Percentiles rank a stretch among this genome's conserved stretches.
phyloP scores from a whole-genome alignment of 1,284 basidiomycete species.

The Puccinia hordei region DNA sequence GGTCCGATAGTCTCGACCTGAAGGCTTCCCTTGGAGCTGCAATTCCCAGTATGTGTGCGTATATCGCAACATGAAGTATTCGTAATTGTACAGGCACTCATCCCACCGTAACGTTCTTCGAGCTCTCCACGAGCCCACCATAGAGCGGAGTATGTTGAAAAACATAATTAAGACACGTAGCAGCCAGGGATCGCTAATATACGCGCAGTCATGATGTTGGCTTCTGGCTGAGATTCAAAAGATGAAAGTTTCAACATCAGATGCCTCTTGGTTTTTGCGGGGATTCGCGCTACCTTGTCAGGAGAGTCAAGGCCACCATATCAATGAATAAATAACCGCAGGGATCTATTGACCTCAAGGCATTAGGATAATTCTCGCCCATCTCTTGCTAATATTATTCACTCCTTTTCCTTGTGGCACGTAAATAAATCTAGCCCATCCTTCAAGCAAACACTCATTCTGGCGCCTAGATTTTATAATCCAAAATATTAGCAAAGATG shows the following conservation, averaged over 20 bases:
- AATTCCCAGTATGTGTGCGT: neutral
- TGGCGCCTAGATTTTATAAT: neutral
- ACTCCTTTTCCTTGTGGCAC: no score
- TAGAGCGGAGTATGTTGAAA: neutral
- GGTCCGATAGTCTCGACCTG: neutral
- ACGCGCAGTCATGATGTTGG: neutral
- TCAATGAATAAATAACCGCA: neutral
- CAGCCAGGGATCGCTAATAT: neutral
- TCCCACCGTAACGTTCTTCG: neutral
- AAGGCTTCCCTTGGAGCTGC: neutral
- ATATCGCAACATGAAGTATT: neutral
- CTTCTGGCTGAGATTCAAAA: neutral
- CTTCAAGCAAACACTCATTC: no score
- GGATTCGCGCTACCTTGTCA: neutral
- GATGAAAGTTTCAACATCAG: neutral
- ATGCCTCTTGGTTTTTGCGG: slow-evolving; percentile 15
- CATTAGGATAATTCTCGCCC: no score
- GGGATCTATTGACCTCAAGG: neutral
- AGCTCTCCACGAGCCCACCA: no score
- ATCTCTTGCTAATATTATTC: no score
- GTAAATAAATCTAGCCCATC: no score
- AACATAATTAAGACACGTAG: neutral
- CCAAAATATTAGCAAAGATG: neutral
- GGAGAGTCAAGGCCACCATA: neutral
- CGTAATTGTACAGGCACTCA: neutral